Base-by-base conservation (phyloP, 73 alveolate species). In the Paramecium octaurelia region DNA sequence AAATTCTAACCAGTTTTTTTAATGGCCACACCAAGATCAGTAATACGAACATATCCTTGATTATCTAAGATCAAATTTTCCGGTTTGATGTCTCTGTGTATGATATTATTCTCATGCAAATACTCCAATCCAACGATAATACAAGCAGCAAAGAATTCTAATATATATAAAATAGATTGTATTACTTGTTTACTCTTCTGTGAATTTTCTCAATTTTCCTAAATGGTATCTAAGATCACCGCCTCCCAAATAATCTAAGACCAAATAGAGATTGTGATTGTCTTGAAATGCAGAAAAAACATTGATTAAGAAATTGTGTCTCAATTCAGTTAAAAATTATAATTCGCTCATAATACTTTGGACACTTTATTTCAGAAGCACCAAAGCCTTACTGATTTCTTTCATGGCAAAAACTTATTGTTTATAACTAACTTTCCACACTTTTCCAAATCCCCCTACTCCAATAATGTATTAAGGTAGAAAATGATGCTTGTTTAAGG, bases 41-140 rank as follows among this genome's bases (percentile, higher is more conserved):
- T 97, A 6, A 98, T 92, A 85, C 97, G 86, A 3, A 96, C 96
- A 92, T 97, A 97, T n/a, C 99, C 99, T 29, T 93, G 70, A 29
- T 85, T 57, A 77, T 97, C 99, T 84, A 98, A 83, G 23, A 98
- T 99, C 46, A 98, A 92, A 93, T 98, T 98, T 76, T 98, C 99
- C 5, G 99, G 99, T 87, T 97, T 98, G 11, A 98, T 97, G 88
- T 98, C 99, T 86, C 99, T 73, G 86, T 98, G 99, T 27, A 98
- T 94, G 16, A 98, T 95, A 24, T 95, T 93, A 54, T 97, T 96
- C 2, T 93, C 77, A 93, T 98, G 99, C 64, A 97, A 80, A 92
- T 97, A 97, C 92, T 98, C 99, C 76, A 98, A 95, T 6, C 98
- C 99, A 4, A 94, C 83, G 23, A 98, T 85, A 34, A 98, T 94